Evolutionary conservation across 2,329 filamentous ascomycete genomes (phyloP), one percentile per base, ranked within the genome.

Genomic region (Pyrenophora tritici-repentis): DNA sequence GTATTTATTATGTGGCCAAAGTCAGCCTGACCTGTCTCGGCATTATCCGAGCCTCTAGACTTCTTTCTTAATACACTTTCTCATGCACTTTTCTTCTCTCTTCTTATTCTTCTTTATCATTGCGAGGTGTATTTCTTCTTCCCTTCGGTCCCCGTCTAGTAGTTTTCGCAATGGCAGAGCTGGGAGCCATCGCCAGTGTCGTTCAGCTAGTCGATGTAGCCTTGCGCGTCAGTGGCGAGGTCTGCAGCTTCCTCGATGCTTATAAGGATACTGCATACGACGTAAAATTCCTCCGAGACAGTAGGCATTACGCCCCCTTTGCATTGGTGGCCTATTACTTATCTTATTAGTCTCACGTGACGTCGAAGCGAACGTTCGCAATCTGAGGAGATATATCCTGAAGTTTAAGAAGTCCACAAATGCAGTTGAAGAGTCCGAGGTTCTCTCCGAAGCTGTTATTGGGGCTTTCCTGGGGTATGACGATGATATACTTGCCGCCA

Each of bases 211-310:
- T 29, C 13, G 26, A 46, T 16, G 17, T 46, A 32, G 43, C 43
- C 17, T 39, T 46, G 43, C 43, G 43, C 7, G 36, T 33, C 3
- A 46, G 43, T 29, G 17, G 35, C 18, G 35, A 46, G 20, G 24
- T 46, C 29, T 14, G 35, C 43, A 39, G 18, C 16, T 46, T 46
- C 22, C 37, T 47, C 18, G 37, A 41, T 29, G 45, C 45, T 9
- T 46, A 46, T 26, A 39, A 34, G 13, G 12, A n/a, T 17, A 24
- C 35, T 7, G 35, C 18, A 10, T 35, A 26, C 6, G 26, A 46
- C 22, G 17, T 16, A 3, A 46, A 46, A n/a, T 24, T 12, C 13
- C 20, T 36, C 1, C 17, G 31, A 6, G 37, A 47, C 18, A 32
- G 45, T 29, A 17, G n/a, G 7, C 16, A 13, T 24, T 4, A n/a